Evolutionary conservation across 805 yeast genomes (phyloP).

Genomic region (Wickerhamiella kurtzmanii): DNA sequence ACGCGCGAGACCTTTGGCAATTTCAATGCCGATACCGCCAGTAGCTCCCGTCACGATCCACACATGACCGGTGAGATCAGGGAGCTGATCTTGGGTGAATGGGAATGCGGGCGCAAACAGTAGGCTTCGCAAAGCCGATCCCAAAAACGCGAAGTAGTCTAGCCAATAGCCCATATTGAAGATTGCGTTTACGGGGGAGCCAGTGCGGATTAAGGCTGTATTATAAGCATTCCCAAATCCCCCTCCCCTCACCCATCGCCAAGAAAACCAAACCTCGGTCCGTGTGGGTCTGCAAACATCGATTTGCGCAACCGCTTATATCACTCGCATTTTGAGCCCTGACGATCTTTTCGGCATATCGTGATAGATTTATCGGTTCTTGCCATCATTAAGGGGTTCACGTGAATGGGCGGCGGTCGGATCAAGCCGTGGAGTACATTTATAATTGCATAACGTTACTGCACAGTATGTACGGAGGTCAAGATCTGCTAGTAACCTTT

Average conservation of each 20-base stretch:
- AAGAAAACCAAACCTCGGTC: background rate
- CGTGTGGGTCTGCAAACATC: background rate
- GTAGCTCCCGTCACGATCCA: constrained; percentile 21
- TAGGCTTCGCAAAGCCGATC: background rate
- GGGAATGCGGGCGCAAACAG: background rate
- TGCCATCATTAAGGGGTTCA: too few relatives aligned
- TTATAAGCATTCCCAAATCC: background rate
- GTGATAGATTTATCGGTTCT: too few relatives aligned
- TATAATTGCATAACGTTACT: too few relatives aligned
- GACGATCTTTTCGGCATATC: too few relatives aligned
- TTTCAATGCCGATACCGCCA: constrained; percentile 17
- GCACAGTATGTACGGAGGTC: too few relatives aligned
- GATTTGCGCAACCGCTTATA: background rate
- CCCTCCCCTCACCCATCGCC: too few relatives aligned
- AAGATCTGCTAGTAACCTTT: too few relatives aligned
- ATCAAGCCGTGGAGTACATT: too few relatives aligned
- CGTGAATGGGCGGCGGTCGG: too few relatives aligned
- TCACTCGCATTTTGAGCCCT: too few relatives aligned
- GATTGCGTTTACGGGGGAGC: too few relatives aligned
- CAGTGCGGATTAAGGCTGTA: background rate
- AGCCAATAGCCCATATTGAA: background rate
- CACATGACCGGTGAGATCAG: constrained; percentile 26
- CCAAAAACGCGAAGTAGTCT: background rate
- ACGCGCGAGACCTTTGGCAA: constrained; percentile 7
- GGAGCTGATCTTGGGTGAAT: constrained; percentile 7